phyloP scores from a whole-genome alignment of 2,329 filamentous ascomycete genomes.

The Talaromyces sp. region DNA sequence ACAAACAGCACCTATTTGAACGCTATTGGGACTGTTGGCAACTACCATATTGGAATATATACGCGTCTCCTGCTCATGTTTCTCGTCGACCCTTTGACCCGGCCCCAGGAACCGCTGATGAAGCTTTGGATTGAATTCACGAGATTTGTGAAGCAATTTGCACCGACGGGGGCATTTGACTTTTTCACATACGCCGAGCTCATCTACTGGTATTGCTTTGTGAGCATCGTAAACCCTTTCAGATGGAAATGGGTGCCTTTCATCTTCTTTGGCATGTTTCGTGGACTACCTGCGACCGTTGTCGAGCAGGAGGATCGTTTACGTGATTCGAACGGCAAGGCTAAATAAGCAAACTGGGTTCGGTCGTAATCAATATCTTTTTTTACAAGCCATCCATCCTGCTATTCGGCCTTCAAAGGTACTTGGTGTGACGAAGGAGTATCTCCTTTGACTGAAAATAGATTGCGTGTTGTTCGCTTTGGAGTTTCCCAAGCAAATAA shows the following conservation, averaged over 20 bases:
- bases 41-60: conserved; percentile 88
- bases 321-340: conserved; percentile 22
- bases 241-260: conserved; percentile 87
- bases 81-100: conserved; percentile 69
- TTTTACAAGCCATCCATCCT: background rate
- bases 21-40: conserved; percentile 76
- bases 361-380: background rate
- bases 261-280: conserved; percentile 72
- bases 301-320: conserved; percentile 63
- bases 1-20: conserved; percentile 82
- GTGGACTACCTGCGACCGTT: conserved; percentile 60
- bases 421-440: background rate
- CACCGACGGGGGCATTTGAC: conserved; percentile 74
- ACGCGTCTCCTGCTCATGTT: conserved; percentile 84
- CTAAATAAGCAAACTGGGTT: background rate
- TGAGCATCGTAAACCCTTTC: conserved; percentile 75
- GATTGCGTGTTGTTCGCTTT: background rate
- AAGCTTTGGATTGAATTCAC: conserved; percentile 84
- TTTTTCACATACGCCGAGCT: conserved; percentile 87
- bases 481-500: background rate
- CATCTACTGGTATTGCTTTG: conserved; percentile 80
- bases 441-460: background rate
- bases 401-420: background rate
- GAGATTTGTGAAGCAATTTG: conserved; percentile 61
- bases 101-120: conserved; percentile 71